Percentiles rank a stretch among this genome's conserved stretches.
Conservation (phyloP, 192 early-diverging fungal species). For the Coemansia sp. region DNA sequence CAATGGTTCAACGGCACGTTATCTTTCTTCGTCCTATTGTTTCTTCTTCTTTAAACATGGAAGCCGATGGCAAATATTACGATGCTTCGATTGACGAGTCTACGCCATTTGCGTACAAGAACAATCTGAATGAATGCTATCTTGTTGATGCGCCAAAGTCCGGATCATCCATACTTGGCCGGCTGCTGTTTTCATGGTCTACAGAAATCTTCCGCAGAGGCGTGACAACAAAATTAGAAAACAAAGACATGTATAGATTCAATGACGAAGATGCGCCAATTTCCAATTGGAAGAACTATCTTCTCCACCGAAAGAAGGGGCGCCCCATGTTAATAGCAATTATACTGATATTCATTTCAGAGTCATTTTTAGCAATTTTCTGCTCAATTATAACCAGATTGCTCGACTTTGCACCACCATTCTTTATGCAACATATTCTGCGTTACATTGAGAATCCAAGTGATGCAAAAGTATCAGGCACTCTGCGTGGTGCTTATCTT, state of each 20-base stretch:
- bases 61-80: not conserved
- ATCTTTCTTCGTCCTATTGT: conserved; percentile 20
- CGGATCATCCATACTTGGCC: conserved; percentile 21
- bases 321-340: conserved; percentile 39
- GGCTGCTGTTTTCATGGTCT: conserved; percentile 59
- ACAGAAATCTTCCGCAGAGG: conserved; percentile 63
- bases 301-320: conserved; percentile 13
- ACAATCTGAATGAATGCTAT: conserved; percentile 10
- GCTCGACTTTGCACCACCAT: conserved; percentile 9
- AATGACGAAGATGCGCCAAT: conserved; percentile 49
- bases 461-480: not conserved
- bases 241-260: conserved; percentile 62
- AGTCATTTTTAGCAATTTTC: conserved; percentile 10
- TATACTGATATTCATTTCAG: conserved; percentile 41
- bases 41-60: not conserved
- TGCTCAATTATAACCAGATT: no score
- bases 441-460: conserved; percentile 50
- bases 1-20: conserved; percentile 22
- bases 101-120: conserved; percentile 29
- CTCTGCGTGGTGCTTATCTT: conserved; percentile 51
- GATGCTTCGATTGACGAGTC: conserved; percentile 1
- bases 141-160: conserved; percentile 38
- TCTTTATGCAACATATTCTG: conserved; percentile 58
- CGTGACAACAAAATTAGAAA: conserved; percentile 53
- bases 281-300: conserved; percentile 39